Percentiles rank a stretch among this genome's conserved stretches.
phyloP scores from a whole-genome alignment of 169 alveolate species.

The Plasmodium fragile region DNA sequence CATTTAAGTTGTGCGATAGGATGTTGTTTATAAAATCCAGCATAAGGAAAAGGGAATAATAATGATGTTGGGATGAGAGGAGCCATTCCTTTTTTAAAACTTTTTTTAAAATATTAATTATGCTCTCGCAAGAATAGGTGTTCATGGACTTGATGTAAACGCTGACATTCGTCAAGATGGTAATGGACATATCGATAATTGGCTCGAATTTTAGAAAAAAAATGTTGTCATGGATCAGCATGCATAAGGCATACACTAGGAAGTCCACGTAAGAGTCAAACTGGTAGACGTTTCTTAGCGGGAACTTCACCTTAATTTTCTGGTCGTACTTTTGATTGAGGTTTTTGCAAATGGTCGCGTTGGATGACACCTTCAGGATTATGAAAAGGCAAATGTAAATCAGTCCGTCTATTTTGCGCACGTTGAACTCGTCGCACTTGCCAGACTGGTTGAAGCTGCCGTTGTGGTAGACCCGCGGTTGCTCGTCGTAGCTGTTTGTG shows the following conservation, averaged over 20 bases:
- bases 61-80: slow-evolving; percentile 61
- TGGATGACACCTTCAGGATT: slow-evolving; percentile 59
- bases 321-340: slow-evolving; percentile 59
- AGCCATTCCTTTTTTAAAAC: slow-evolving; percentile 75
- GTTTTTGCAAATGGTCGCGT: slow-evolving; percentile 43
- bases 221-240: slow-evolving; percentile 47
- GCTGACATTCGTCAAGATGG: slow-evolving; percentile 68
- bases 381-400: slow-evolving; percentile 68
- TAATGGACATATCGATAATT: slow-evolving; percentile 70
- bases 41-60: slow-evolving; percentile 51
- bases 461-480: slow-evolving; percentile 19
- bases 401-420: slow-evolving; percentile 69
- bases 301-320: slow-evolving; percentile 46
- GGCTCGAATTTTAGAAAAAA: slow-evolving; percentile 64
- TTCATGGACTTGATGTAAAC: slow-evolving; percentile 71
- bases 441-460: slow-evolving; percentile 27
- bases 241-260: slow-evolving; percentile 36
- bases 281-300: slow-evolving; percentile 25
- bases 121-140: slow-evolving; percentile 61
- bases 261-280: slow-evolving; percentile 64
- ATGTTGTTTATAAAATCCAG: slow-evolving; percentile 74
- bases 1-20: slow-evolving; percentile 54
- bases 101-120: slow-evolving; percentile 62
- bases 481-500: background rate
- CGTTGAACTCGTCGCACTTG: slow-evolving; percentile 44